phyloP scores from a whole-genome alignment of 2,329 filamentous ascomycete species.

The Sporothrix brasiliensis region DNA sequence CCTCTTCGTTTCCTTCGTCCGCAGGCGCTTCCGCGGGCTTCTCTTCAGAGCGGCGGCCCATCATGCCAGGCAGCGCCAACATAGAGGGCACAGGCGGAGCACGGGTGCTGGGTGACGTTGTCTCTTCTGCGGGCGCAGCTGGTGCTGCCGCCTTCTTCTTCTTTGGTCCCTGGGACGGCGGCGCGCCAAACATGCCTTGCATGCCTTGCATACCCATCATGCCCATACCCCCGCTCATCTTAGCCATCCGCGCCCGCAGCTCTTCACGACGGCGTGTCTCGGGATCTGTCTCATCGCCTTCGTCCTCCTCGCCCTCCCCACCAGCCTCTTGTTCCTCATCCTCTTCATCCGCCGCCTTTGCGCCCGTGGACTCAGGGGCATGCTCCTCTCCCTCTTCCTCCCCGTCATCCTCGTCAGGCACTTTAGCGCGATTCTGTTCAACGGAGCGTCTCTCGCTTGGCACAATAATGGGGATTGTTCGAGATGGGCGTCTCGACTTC shows the following conservation, averaged over 20 bases:
- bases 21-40: conserved; percentile 39
- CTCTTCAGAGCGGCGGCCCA: conserved; percentile 54
- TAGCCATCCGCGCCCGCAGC: conserved; percentile 92
- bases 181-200: conserved; percentile 84
- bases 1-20: conserved; percentile 44
- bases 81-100: conserved; percentile 61
- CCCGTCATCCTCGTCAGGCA: conserved; percentile 29
- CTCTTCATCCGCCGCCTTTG: conserved; percentile 32
- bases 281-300: conserved; percentile 84
- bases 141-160: conserved; percentile 57
- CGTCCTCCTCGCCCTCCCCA: conserved; percentile 71
- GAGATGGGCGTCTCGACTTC: conserved; percentile 45
- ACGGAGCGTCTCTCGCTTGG: conserved; percentile 29
- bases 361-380: conserved; percentile 5
- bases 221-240: conserved; percentile 96
- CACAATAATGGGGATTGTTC: conserved; percentile 28
- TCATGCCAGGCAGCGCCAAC: conserved; percentile 74
- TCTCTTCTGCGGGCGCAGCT: conserved; percentile 49
- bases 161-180: conserved; percentile 54
- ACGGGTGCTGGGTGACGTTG: conserved; percentile 48
- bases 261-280: conserved; percentile 85
- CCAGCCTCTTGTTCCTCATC: conserved; percentile 57
- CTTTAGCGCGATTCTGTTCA: conserved; percentile 22
- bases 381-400: conserved; percentile 46
- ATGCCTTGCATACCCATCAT: conserved; percentile 84